A percentile compares a stretch with the other conserved stretches of the same genome.
Evolutionary conservation across 2,329 filamentous ascomycete species (phyloP).

Genomic region (Fusarium pseudoanthophilum): DNA sequence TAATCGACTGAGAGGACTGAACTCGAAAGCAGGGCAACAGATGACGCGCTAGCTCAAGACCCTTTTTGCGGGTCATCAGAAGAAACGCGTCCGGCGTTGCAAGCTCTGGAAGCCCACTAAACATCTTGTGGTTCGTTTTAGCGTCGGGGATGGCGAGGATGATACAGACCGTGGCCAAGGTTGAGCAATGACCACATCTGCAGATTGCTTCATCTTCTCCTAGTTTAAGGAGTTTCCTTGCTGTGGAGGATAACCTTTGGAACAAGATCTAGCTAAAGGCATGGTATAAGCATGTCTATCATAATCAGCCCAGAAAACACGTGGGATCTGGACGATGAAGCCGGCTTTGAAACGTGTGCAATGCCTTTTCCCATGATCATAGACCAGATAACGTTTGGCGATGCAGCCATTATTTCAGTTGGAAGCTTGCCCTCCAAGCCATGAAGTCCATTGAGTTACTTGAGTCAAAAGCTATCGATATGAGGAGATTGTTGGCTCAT

Average conservation of each 20-base stretch:
- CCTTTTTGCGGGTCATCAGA: constrained; percentile 34
- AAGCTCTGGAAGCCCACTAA: constrained; percentile 32
- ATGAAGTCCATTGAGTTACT: constrained; percentile 9
- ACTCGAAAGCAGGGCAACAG: constrained; percentile 20
- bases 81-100: constrained; percentile 34
- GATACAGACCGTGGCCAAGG: constrained; percentile 28
- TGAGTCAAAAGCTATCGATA: constrained; percentile 7
- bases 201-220: constrained; percentile 41
- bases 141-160: constrained; percentile 37
- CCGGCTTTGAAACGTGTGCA: constrained; percentile 8
- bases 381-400: constrained; percentile 2
- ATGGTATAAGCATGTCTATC: constrained; percentile 31
- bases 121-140: constrained; percentile 41
- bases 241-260: constrained; percentile 33
- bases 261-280: constrained; percentile 30
- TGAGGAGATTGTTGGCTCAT: not conserved
- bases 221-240: constrained; percentile 21
- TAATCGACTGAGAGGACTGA: constrained; percentile 4
- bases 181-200: constrained; percentile 31
- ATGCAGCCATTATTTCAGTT: not conserved
- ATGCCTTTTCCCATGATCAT: constrained; percentile 2
- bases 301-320: constrained; percentile 23
- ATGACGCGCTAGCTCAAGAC: constrained; percentile 32
- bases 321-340: constrained; percentile 23
- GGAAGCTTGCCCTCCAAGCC: not conserved